Conservation (phyloP, 768 basidiomycete genomes). For the Boletus pseudo-olivaceus region DNA sequence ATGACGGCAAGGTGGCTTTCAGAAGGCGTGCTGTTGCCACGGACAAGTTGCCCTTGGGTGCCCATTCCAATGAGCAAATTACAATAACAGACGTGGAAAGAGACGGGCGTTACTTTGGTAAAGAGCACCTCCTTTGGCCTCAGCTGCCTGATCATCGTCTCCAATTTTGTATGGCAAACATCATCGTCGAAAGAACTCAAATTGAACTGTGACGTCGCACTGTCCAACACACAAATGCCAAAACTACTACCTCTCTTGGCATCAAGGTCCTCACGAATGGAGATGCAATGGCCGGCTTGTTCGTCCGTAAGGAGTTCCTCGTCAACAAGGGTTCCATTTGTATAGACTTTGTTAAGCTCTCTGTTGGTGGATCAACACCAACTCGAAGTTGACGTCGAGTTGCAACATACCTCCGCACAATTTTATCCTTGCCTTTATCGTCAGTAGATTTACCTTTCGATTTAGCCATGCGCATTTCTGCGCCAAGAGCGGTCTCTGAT, state of each 20-base stretch:
- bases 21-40: conserved; percentile 79
- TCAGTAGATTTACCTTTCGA: conserved; percentile 39
- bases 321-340: conserved; percentile 94
- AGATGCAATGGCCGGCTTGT: conserved; percentile 92
- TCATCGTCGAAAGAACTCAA: conserved; percentile 90
- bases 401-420: conserved; percentile 66
- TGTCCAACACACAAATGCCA: conserved; percentile 90
- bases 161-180: conserved; percentile 85
- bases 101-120: conserved; percentile 58
- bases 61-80: neutral
- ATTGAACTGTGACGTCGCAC: conserved; percentile 93
- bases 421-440: conserved; percentile 73
- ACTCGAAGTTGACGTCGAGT: neutral
- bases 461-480: conserved; percentile 90
- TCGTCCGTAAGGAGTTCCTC: conserved; percentile 85
- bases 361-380: conserved; percentile 33
- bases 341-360: conserved; percentile 94
- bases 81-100: neutral
- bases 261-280: conserved; percentile 62
- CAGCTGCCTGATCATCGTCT: conserved; percentile 89
- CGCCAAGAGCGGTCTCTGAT: conserved; percentile 93
- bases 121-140: conserved; percentile 89
- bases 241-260: conserved; percentile 52
- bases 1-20: conserved; percentile 72
- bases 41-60: conserved; percentile 74